Base-by-base conservation (phyloP, 495 filamentous ascomycete species). In the Lasiosphaeria hispida region DNA sequence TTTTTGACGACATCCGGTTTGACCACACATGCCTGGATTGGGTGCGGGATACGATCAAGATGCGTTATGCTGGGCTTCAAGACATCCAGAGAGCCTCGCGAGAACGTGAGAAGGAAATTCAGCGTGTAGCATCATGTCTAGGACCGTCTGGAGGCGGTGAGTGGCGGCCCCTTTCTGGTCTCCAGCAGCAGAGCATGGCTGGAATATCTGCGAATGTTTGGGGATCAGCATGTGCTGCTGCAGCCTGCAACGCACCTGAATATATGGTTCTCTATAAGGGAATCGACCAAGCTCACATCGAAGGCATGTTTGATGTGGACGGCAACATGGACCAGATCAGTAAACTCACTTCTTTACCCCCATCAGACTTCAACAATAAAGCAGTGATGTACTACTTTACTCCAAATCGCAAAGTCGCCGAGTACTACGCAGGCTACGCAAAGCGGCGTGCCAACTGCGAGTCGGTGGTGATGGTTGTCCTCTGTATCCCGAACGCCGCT, bases 1-100 rank as follows among this genome's bases (percentile, higher is more conserved):
- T 37, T 40, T 39, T 53, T 35, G 17, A 37, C 13, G 10, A 53
- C 17, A 5, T 53, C 49, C 35, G 49, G 18, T 35, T 53, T 53
- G 6, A 30, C 33, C 11, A 41, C 4, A 13, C 7, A 15, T 41
- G 39, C 39, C 39, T 41, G 4, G 10, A 41, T 15, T 41, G 39
- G 39, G 39, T 41, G 11, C 3, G 14, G 39, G 39, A 41, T 15
- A 41, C 39, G 11, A 41, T 41, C 7, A 41, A 41, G 39, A 41
- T 41, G 7, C 7, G 39, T 15, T 41, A 41, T 41, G 7, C 39
- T 15, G 7, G 14, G 14, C 39, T 41, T 7, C 4, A 41, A 15
- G 39, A 41, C 39, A 41, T 41, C 14, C 39, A 15, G 39, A 15
- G 7, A 41, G 10, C 39, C 4, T 41, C 39, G 39, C 7, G 39